Conservation (phyloP, 2,329 filamentous ascomycete genomes). For the Tolypocladium cylindrosporum region DNA sequence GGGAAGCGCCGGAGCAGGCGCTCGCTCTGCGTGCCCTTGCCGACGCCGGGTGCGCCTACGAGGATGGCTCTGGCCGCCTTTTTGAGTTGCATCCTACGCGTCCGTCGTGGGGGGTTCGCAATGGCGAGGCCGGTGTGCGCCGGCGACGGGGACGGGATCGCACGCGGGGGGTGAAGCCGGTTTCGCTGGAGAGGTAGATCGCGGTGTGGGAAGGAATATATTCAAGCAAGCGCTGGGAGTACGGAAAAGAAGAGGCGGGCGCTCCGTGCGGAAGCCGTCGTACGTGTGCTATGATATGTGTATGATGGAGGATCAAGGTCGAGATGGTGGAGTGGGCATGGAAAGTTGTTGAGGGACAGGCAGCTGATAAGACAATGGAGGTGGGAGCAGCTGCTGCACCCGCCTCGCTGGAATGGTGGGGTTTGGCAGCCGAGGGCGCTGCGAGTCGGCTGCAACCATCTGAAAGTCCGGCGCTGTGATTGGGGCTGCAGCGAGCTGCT, state of each 20-base stretch:
- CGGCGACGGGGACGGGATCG: background rate
- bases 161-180: background rate
- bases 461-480: background rate
- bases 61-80: conserved; percentile 88
- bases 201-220: background rate
- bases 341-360: background rate
- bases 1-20: conserved; percentile 79
- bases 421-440: background rate
- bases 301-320: background rate
- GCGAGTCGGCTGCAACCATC: background rate
- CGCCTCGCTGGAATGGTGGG: background rate
- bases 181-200: background rate
- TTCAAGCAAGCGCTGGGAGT: background rate
- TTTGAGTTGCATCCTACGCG: conserved; percentile 50
- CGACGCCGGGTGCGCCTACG: conserved; percentile 90
- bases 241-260: background rate
- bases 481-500: background rate
- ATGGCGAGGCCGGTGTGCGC: background rate
- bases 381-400: background rate
- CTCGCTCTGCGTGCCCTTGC: conserved; percentile 93
- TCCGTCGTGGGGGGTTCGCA: background rate
- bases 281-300: background rate
- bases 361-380: background rate
- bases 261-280: background rate
- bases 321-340: background rate